A percentile compares a stretch with the other conserved stretches of the same genome.
Conservation (phyloP, 148 eudicot species). For the Amaranthus hypochondriacus region DNA sequence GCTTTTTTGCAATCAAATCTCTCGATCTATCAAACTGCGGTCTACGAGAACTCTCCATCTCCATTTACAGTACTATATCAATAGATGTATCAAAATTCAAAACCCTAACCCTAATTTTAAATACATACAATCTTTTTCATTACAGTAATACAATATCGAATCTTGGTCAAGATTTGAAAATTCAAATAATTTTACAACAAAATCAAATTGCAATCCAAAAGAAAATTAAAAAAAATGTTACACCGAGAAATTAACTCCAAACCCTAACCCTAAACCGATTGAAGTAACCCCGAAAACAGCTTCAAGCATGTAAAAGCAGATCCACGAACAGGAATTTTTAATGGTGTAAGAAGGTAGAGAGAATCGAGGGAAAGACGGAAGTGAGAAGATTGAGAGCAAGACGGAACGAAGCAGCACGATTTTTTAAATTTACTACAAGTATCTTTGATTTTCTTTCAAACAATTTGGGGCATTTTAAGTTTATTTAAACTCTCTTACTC, state of each 20-base stretch:
- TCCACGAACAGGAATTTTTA: neutral
- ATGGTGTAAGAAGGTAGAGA: neutral
- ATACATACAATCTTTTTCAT: neutral
- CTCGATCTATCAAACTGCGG: constrained; percentile 59
- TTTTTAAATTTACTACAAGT: too few species aligned
- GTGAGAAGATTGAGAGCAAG: neutral
- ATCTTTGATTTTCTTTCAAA: too few species aligned
- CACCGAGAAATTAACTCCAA: neutral
- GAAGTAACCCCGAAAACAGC: neutral
- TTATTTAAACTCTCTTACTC: too few species aligned
- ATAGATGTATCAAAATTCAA: neutral
- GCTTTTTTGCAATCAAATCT: constrained; percentile 59
- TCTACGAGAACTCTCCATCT: constrained; percentile 80
- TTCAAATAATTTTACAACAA: constrained; percentile 6
- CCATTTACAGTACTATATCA: constrained; percentile 29
- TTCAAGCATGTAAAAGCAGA: neutral
- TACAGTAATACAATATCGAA: constrained; percentile 24
- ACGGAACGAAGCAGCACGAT: too few species aligned
- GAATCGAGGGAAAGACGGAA: neutral
- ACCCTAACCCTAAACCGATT: constrained; percentile 25
- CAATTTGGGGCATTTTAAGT: too few species aligned
- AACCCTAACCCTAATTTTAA: constrained; percentile 44
- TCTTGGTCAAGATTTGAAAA: neutral
- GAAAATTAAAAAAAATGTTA: too few species aligned
- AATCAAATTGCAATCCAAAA: neutral